These are phyloP conservation scores for Capsicum chinense DNA, from an alignment of 257 asterid genomes.

Conservation along the genomic window DNA sequence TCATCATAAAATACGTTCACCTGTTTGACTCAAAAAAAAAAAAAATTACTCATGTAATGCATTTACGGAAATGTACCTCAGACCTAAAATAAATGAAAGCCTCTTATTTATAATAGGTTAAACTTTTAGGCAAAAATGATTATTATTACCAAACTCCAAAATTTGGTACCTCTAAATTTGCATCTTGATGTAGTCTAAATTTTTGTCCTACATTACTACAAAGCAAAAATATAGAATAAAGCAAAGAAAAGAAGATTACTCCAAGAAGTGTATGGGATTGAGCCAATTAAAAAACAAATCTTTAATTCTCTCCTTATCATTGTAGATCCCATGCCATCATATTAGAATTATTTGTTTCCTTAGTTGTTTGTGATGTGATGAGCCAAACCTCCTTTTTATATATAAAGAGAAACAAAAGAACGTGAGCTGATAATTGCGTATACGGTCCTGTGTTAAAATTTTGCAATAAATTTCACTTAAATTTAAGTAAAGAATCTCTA, in stretches of 20 bases:
- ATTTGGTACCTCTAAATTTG: neutral
- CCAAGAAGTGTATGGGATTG: neutral
- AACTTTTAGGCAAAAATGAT: neutral
- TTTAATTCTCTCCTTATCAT: slow-evolving; percentile 10
- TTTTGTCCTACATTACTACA: neutral
- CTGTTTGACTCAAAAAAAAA: no score
- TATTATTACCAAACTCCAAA: neutral
- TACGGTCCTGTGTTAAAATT: neutral
- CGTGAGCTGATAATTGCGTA: slow-evolving; percentile 21
- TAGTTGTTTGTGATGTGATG: neutral
- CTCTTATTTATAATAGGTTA: neutral
- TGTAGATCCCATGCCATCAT: neutral
- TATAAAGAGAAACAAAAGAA: neutral
- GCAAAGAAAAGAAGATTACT: neutral
- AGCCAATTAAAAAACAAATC: neutral
- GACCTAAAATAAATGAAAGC: neutral
- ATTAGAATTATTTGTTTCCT: neutral
- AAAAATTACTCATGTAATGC: no score
- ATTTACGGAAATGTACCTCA: neutral
- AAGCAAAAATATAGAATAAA: neutral
- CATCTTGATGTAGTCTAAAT: neutral
- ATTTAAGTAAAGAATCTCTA: no score
- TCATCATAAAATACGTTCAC: neutral
- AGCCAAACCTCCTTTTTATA: neutral
- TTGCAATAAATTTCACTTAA: no score